Base-by-base conservation (phyloP, 371 early-diverging fungal species). In the Blastocladiella emersonii region DNA sequence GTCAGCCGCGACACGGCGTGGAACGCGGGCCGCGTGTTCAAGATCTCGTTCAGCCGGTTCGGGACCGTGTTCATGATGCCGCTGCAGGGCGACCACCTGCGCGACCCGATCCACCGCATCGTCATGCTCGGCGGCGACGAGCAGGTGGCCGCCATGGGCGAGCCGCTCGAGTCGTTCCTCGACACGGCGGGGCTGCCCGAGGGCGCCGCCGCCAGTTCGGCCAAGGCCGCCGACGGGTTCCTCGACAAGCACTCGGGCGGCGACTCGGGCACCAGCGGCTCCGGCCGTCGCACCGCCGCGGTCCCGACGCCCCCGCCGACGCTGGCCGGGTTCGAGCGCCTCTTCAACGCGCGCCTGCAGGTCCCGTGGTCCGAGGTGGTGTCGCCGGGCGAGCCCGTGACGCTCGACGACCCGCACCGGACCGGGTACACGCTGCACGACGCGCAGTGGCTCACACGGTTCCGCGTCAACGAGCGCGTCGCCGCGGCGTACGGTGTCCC, bases 391-490 rank as follows among this genome's bases (percentile, higher is more conserved):
- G 36, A 7, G 34, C 4, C 3, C 7, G 59, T 34, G n/a, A 3
- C 17, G 34, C 17, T 15, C 8, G 35, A 3, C 10, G 25, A 25
- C 34, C 5, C 27, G 15, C 25, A 1, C 30, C 30, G 13, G 15
- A 51, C 53, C 15, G 53, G 53, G 10, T 51, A 21, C 53, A 61
- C 1, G 32, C 21, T 61, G 19, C 10, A 19, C 2, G 25, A 27
- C 34, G n/a, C 61, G 4, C n/a, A 12, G n/a, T 61, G 61, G 61
- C 23, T 1, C 12, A 61, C 41, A 21, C 34, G 19, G 10, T 61
- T 41, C 44, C 41, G 12, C 2, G 21, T 43, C 61, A 61, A 43
- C 8, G 41, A 61, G 34, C 61, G 61, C 13, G 34, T 61, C 43
- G 61, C 43, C 3, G 34, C 45, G 17, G 4, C 0, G 34, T 61